A percentile compares a stretch with the other conserved stretches of the same genome.
Evolutionary conservation across 1,284 basidiomycete species (phyloP).

Genomic region (Gomphus bonarii): DNA sequence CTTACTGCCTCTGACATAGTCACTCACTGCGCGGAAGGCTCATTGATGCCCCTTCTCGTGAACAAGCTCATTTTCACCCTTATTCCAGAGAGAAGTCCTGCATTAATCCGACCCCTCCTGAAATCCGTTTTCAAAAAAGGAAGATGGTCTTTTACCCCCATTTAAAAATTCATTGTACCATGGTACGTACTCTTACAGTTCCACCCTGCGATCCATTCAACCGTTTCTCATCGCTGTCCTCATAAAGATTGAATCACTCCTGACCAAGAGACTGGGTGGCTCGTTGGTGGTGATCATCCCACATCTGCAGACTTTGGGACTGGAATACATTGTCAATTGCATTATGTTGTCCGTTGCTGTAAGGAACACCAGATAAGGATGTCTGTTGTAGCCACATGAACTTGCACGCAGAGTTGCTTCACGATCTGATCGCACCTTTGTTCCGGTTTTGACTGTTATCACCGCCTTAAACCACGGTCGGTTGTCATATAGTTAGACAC

Average conservation of each 20-base stretch:
- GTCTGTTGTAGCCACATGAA: too few relatives aligned
- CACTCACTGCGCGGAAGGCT: constrained; percentile 31
- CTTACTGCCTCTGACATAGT: constrained; percentile 15
- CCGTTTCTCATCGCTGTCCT: not conserved
- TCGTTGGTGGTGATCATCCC: constrained; percentile 29
- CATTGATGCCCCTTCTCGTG: constrained; percentile 28
- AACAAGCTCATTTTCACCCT: constrained; percentile 25
- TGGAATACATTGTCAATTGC: too few relatives aligned
- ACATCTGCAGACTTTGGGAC: constrained; percentile 31
- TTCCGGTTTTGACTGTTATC: too few relatives aligned
- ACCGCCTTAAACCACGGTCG: too few relatives aligned
- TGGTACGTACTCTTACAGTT: constrained; percentile 21
- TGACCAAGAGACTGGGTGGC: constrained; percentile 24
- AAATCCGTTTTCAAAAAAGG: constrained; percentile 20
- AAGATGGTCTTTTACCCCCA: constrained; percentile 22
- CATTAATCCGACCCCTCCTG: constrained; percentile 27
- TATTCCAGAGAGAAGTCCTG: constrained; percentile 24
- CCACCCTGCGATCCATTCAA: not conserved
- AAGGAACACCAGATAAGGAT: too few relatives aligned
- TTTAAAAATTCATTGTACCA: constrained; percentile 21
- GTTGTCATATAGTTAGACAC: too few relatives aligned
- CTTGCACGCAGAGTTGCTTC: too few relatives aligned
- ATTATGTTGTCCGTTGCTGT: too few relatives aligned
- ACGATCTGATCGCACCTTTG: too few relatives aligned
- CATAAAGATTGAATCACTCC: constrained; percentile 26